Base-by-base conservation (phyloP, 495 filamentous ascomycete genomes). In the Pseudomonodictys pantanalensis region DNA sequence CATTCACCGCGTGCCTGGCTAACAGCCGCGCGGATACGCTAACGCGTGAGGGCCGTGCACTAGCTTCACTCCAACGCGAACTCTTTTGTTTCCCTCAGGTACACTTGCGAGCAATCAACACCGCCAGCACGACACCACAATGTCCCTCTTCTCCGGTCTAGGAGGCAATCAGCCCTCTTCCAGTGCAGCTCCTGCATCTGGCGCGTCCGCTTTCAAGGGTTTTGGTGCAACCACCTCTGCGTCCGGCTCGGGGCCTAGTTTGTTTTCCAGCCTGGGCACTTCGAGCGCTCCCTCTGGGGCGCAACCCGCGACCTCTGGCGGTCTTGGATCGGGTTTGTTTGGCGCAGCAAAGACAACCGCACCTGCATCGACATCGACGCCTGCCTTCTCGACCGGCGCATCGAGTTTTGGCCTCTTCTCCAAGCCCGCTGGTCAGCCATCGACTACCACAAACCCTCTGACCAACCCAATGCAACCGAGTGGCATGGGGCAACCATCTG, bases 111-210 rank as follows among this genome's bases (percentile, higher is more conserved):
- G 44, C 41, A 48, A 54, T 17, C 49, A 46, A 39, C 49, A 49
- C 17, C 42, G 28, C 41, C 6, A 22, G 17, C 29, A 30, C n/a
- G 17, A 11, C 42, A 10, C 47, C 60, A 52, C 23, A 51, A 60
- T 60, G 58, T 62, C 58, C 42, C 51, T 55, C 22, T 65, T 68
- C 46, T 39, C 42, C 15, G 59, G 56, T 62, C 56, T 68, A 32
- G 62, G 60, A 20, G 38, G 29, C 26, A 62, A 52, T 33, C 58
- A 58, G 49, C 52, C 59, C 7, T 24, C 55, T 11, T 52, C 60
- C 26, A 41, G 60, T 26, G 39, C 43, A 26, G 20, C 38, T 6
- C 28, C 49, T 22, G 15, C 41, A 4, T 42, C 32, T 12, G 48
- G 29, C 30, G 28, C 45, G 9, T 26, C 44, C n/a, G 33, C 55